Conservation (phyloP, 2,329 filamentous ascomycete species). For the Sporothrix luriei region DNA sequence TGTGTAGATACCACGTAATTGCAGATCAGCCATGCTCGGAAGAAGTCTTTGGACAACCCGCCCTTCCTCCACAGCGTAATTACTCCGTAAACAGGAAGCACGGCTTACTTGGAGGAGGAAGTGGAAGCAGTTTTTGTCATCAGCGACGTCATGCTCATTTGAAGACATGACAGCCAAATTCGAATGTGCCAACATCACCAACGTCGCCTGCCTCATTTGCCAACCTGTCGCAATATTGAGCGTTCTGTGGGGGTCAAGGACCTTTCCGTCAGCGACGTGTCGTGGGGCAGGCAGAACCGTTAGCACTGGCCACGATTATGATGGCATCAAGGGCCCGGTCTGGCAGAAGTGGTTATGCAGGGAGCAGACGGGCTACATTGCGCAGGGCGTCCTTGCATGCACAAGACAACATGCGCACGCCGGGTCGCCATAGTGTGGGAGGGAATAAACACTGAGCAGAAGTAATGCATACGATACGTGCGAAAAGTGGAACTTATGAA, state of each 20-base stretch:
- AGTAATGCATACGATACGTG: too few relatives aligned
- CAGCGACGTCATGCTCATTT: background rate
- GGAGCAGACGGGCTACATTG: background rate
- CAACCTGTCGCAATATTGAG: too few relatives aligned
- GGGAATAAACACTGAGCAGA: background rate
- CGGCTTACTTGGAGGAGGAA: background rate
- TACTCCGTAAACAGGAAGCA: background rate
- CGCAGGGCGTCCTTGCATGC: conserved; percentile 13
- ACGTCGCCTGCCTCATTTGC: too few relatives aligned
- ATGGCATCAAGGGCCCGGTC: background rate
- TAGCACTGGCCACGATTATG: background rate
- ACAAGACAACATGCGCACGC: conserved; percentile 7
- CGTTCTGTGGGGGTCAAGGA: background rate
- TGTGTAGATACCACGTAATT: conserved; percentile 19
- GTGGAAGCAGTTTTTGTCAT: background rate
- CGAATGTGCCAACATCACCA: too few relatives aligned
- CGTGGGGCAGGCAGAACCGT: background rate
- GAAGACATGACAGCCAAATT: too few relatives aligned
- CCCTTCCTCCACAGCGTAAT: background rate
- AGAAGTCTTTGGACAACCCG: background rate
- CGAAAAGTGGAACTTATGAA: background rate
- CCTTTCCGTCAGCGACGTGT: background rate
- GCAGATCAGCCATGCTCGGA: conserved; percentile 6
- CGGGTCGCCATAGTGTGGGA: background rate
- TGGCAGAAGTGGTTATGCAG: background rate